A percentile compares a stretch with the other conserved stretches of the same genome.
These are phyloP conservation scores for Toxicodendron radicans DNA, from an alignment of 345 rosid genomes.

Conservation along the genomic window DNA sequence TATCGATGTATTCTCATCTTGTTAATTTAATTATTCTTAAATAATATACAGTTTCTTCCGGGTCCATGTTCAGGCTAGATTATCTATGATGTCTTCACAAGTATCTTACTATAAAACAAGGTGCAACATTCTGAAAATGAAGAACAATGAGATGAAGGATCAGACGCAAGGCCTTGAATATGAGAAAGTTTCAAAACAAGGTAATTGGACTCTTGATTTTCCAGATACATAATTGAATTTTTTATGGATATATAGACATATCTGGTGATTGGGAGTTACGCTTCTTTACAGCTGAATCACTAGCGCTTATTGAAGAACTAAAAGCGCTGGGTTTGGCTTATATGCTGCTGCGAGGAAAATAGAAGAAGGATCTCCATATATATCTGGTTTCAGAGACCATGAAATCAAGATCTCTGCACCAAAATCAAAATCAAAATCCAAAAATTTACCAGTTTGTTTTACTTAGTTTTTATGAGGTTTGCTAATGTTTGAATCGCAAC, in stretches of 20 bases:
- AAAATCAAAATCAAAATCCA: neutral
- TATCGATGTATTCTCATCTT: neutral
- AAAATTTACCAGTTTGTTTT: neutral
- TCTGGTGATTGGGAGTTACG: neutral
- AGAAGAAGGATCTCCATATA: neutral
- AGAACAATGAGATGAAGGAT: slow-evolving; percentile 6
- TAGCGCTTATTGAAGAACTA: slow-evolving; percentile 14
- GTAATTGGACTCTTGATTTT: neutral
- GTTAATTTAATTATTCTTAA: neutral
- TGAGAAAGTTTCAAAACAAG: slow-evolving; percentile 10
- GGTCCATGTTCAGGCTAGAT: neutral
- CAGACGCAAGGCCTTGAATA: neutral
- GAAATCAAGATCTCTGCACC: neutral
- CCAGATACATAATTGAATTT: neutral
- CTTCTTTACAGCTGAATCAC: slow-evolving; percentile 18
- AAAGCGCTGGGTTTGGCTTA: neutral
- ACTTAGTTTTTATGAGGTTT: neutral
- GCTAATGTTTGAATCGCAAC: too few species aligned
- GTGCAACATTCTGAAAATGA: neutral
- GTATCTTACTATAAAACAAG: neutral
- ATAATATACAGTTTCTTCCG: neutral
- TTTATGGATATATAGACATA: too few species aligned
- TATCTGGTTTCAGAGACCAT: neutral
- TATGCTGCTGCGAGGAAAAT: neutral
- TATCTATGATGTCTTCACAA: slow-evolving; percentile 12